Base-by-base conservation (phyloP, 1,284 basidiomycete genomes). In the Meira miltonrushii region DNA sequence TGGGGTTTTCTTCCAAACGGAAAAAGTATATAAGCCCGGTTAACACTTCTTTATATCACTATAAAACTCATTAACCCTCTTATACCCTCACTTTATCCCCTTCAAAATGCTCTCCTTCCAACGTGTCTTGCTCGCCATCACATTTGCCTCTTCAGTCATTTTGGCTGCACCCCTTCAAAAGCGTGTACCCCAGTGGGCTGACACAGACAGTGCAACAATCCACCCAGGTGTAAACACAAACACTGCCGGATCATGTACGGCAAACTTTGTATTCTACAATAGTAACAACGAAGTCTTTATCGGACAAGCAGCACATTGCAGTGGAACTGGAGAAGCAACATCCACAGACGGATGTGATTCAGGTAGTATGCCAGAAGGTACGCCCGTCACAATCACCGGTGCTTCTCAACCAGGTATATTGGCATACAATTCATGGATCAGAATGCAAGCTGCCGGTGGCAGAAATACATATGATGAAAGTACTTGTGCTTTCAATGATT, bases 181-280 rank as follows among this genome's bases (percentile, higher is more conserved):
- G 15, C 23, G 47, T 33, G 63, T 61, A 4, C 66, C 66, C 6
- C 55, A 57, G 39, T 67, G 63, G 63, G 66, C 66, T 11, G 54
- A 56, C 41, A 41, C 15, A 17, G 46, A 19, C 28, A 58, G 54
- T 5, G 66, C 67, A 8, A 66, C 67, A 11, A 64, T 69, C 41
- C 64, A 68, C 52, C 68, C 68, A 3, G 68, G 68, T 43, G 68
- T 69, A 52, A 68, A 69, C 57, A 66, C 68, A 44, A 59, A 68
- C 54, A 69, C 68, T 9, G 68, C 37, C 3, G 51, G 66, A 17
- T 57, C 58, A 46, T 69, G 68, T 56, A 69, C 68, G 0, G 63
- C 66, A 38, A 69, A 69, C 59, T 69, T 68, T 39, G 55, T 69
- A 58, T 68, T 49, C 51, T 64, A 64, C 58, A 15, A 53, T 12